Conservation (phyloP, 257 asterid genomes). For the Primulina huaijiensis region DNA sequence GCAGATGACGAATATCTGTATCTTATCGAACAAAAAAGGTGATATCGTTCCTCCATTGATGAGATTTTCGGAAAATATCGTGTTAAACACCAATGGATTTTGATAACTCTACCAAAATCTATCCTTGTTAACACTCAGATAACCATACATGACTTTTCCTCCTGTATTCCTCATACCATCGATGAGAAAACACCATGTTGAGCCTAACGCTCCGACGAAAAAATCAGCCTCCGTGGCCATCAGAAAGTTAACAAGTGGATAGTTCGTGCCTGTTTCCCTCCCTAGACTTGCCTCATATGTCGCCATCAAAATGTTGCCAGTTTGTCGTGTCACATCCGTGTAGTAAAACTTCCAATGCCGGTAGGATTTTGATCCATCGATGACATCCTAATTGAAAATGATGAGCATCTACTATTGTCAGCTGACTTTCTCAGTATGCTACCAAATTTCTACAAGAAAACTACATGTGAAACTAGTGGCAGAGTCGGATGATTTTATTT, state of each 20-base stretch:
- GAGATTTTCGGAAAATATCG: too few species aligned
- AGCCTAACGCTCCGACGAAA: slow-evolving; percentile 88
- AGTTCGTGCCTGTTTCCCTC: slow-evolving; percentile 81
- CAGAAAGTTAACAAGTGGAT: slow-evolving; percentile 90
- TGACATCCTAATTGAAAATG: slow-evolving; percentile 51
- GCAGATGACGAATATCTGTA: too few species aligned
- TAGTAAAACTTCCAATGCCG: slow-evolving; percentile 69
- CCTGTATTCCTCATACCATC: slow-evolving; percentile 96
- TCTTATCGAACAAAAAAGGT: background rate
- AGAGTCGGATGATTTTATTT: background rate
- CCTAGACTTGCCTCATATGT: slow-evolving; percentile 87
- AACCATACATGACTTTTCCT: slow-evolving; percentile 92
- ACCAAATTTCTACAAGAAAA: background rate
- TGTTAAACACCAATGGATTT: too few species aligned
- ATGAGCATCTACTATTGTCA: background rate
- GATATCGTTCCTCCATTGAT: background rate
- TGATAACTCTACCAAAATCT: slow-evolving; percentile 66
- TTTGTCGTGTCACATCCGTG: slow-evolving; percentile 80
- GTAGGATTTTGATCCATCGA: slow-evolving; percentile 52
- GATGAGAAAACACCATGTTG: slow-evolving; percentile 88
- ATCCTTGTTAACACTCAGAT: slow-evolving; percentile 91
- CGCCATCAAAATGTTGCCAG: slow-evolving; percentile 83
- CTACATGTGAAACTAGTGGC: background rate
- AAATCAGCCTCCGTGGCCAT: slow-evolving; percentile 93
- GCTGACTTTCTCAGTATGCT: background rate